Evolutionary conservation across 306 rosid species (phyloP).

Genomic region (Ochetophila trinervis): DNA sequence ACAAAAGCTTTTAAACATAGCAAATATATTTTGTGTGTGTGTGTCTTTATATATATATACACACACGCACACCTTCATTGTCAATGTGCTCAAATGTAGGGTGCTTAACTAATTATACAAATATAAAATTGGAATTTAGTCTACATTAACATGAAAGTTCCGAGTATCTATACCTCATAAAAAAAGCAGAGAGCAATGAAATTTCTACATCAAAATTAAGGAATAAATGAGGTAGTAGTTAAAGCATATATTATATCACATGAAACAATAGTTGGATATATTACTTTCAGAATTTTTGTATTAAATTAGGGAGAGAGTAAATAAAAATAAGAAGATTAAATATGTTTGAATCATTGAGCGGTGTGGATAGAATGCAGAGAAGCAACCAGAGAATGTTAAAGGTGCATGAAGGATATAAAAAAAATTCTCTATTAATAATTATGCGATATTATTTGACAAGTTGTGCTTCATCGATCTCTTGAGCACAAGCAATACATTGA

Average conservation of each 20-base stretch:
- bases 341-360: conserved; percentile 12
- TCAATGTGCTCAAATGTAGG: no score
- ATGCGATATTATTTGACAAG: conserved; percentile 16
- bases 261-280: not conserved
- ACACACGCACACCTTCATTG: no score
- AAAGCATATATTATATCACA: conserved; percentile 14
- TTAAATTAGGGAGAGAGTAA: not conserved
- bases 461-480: conserved; percentile 19
- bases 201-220: conserved; percentile 7
- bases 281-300: conserved; percentile 1
- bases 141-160: no score
- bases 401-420: not conserved
- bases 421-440: conserved; percentile 8
- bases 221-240: not conserved
- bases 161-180: no score
- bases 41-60: no score
- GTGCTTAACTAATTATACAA: no score
- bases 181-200: not conserved
- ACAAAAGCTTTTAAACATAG: no score
- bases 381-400: conserved; percentile 4
- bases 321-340: not conserved
- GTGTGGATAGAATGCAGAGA: conserved; percentile 22
- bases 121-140: no score
- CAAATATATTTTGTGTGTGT: no score
- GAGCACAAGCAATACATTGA: conserved; percentile 7